Evolutionary conservation across 352 stramenopile genomes (phyloP).

Genomic region (Phytophthora quininea): DNA sequence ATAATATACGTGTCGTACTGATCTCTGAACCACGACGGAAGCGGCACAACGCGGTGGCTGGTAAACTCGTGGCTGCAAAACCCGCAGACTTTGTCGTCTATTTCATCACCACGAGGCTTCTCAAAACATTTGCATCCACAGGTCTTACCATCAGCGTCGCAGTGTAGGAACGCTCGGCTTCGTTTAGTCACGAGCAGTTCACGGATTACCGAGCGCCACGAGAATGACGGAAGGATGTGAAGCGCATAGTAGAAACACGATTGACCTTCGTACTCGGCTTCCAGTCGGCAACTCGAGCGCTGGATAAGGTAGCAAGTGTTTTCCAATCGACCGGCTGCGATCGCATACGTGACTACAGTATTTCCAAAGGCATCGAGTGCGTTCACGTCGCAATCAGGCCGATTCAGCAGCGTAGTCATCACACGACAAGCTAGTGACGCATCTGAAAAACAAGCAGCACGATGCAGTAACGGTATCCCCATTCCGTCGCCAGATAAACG

Average conservation of each 20-base stretch:
- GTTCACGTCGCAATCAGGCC: constrained; percentile 46
- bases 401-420: constrained; percentile 33
- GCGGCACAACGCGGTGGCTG: constrained; percentile 43
- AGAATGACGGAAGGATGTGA: constrained; percentile 59
- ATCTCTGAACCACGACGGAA: constrained; percentile 73
- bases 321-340: constrained; percentile 35
- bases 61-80: constrained; percentile 54
- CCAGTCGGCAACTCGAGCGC: constrained; percentile 30
- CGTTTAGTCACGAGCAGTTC: constrained; percentile 37
- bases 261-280: constrained; percentile 74
- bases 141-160: constrained; percentile 27
- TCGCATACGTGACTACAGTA: constrained; percentile 53
- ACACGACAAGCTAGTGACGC: constrained; percentile 16
- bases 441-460: constrained; percentile 49
- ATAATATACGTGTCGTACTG: constrained; percentile 68
- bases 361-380: constrained; percentile 58
- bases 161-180: constrained; percentile 59
- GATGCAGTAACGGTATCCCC: constrained; percentile 57
- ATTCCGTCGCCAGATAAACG: constrained; percentile 56
- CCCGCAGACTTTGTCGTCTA: constrained; percentile 22
- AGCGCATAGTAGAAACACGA: constrained; percentile 63
- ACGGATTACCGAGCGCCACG: constrained; percentile 46
- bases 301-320: constrained; percentile 52
- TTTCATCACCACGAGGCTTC: neutral
- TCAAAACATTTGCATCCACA: constrained; percentile 77